A percentile compares a stretch with the other conserved stretches of the same genome.
Conservation (phyloP, 805 yeast genomes). For the Candida alai region DNA sequence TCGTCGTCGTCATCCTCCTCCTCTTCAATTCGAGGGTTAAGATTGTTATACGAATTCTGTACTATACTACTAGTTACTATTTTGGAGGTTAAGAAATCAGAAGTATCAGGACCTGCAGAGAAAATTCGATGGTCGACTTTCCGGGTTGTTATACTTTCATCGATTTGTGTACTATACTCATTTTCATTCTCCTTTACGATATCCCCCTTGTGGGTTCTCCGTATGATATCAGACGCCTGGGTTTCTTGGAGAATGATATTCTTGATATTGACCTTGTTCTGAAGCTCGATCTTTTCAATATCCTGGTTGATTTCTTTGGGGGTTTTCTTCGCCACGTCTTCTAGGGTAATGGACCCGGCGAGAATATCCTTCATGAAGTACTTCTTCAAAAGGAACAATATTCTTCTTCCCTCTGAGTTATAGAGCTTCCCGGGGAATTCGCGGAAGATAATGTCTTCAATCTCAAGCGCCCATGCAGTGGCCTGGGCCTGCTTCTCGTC, state of each 20-base stretch:
- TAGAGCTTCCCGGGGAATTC: conserved; percentile 43
- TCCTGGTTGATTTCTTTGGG: conserved; percentile 82
- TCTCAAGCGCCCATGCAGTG: conserved; percentile 42
- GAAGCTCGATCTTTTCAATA: conserved; percentile 38
- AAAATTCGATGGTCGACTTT: conserved; percentile 37
- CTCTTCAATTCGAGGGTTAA: conserved; percentile 22
- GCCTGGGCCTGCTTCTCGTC: conserved; percentile 32
- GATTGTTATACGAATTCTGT: conserved; percentile 12
- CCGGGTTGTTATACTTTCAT: conserved; percentile 24
- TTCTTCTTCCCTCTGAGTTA: conserved; percentile 64
- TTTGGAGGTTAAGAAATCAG: conserved; percentile 7
- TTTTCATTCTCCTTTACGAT: conserved; percentile 30
- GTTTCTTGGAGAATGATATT: conserved; percentile 49
- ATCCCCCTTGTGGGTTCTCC: conserved; percentile 87
- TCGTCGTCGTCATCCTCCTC: conserved; percentile 22
- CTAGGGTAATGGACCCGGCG: conserved; percentile 49
- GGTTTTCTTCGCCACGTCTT: conserved; percentile 57
- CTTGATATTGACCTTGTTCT: conserved; percentile 12
- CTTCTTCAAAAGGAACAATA: conserved; percentile 45
- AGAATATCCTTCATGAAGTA: conserved; percentile 55
- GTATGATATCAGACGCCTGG: conserved; percentile 53
- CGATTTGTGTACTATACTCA: conserved; percentile 17
- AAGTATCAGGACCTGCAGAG: conserved; percentile 15
- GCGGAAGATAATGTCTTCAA: conserved; percentile 49
- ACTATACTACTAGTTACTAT: conserved; percentile 9